Base-by-base conservation (phyloP, 1,284 basidiomycete species). In the Rhodotorula sp. region DNA sequence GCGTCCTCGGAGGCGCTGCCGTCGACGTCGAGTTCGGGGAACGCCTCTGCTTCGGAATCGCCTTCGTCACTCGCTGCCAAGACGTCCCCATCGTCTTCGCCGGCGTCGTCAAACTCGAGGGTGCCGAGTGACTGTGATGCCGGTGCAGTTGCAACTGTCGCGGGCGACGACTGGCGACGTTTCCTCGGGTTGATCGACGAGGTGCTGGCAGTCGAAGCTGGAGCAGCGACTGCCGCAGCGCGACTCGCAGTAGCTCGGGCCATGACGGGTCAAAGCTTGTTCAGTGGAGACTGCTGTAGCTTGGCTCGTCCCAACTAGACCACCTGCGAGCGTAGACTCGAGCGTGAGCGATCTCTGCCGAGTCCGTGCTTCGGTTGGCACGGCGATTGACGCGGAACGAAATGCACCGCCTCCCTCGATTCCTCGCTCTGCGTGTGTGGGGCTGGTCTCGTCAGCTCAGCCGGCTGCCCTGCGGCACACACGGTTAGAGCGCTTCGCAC, bases 21-120 rank as follows among this genome's bases (percentile, higher is more conserved):
- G 44, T 80, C 81, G 20, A 80, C 73, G 69, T 84, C 82, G 59
- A 84, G 79, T 74, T 84, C 84, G 0, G 83, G 83, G 66, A 84
- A 83, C 18, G 75, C 80, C 12, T 82, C 83, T 44, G 80, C 80
- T 1, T 79, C 78, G 26, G 53, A 30, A 3, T 53, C 49, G 14
- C 64, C 61, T 4, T 56, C 60, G 33, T 63, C 68, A 6, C 45
- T 46, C 24, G 46, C 44, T 3, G 55, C 67, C n/a, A 64, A 42
- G 30, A 69, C 64, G 29, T 55, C 62, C 7, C 26, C 61, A 29
- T 62, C 68, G 22, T 66, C 70, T 54, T 69, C 53, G 26, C 67
- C 55, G 67, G 77, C 60, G 67, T 69, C 54, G 56, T 74, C 61
- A 33, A 74, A 74, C 22, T 45, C 70, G 53, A 74, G 67, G 1